Evolutionary conservation across 2,329 filamentous ascomycete genomes (phyloP).

Genomic region (Lachnellula arida): DNA sequence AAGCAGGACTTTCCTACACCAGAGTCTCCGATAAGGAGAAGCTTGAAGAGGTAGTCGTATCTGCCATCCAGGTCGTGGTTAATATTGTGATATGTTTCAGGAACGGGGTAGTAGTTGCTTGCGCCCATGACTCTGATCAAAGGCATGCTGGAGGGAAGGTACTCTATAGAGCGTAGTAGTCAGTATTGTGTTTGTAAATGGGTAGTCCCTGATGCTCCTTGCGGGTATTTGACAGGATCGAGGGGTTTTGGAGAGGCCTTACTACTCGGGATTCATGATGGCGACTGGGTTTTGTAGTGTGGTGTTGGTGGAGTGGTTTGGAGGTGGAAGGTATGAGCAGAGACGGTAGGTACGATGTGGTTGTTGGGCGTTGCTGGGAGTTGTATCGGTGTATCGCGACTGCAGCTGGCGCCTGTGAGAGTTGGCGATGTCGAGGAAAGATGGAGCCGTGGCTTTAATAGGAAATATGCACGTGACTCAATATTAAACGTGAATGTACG

Average conservation of each 20-base stretch:
- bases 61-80: slow-evolving; percentile 45
- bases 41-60: slow-evolving; percentile 99
- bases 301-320: slow-evolving; percentile 1
- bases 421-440: slow-evolving; percentile 13
- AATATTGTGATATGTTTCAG: slow-evolving; percentile 16
- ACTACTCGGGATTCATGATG: slow-evolving; percentile 93
- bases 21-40: slow-evolving; percentile 99
- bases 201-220: slow-evolving; percentile 16
- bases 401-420: slow-evolving; percentile 1
- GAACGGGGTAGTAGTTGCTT: slow-evolving; percentile 1
- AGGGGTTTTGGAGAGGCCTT: slow-evolving; percentile 43
- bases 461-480: background rate
- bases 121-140: slow-evolving; percentile 8
- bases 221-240: slow-evolving; percentile 11
- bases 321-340: background rate
- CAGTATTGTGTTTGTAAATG: slow-evolving; percentile 14
- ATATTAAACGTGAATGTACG: background rate
- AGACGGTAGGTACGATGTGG: slow-evolving; percentile 15
- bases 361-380: slow-evolving; percentile 8
- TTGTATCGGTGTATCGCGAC: slow-evolving; percentile 18
- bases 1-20: slow-evolving; percentile 99
- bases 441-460: background rate
- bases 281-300: slow-evolving; percentile 4
- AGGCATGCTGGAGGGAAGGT: slow-evolving; percentile 6
- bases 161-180: slow-evolving; percentile 21